Evolutionary conservation across 2,329 filamentous ascomycete species (phyloP), one percentile per base, ranked within the genome.

Genomic region (Hymenoscyphus scutula): DNA sequence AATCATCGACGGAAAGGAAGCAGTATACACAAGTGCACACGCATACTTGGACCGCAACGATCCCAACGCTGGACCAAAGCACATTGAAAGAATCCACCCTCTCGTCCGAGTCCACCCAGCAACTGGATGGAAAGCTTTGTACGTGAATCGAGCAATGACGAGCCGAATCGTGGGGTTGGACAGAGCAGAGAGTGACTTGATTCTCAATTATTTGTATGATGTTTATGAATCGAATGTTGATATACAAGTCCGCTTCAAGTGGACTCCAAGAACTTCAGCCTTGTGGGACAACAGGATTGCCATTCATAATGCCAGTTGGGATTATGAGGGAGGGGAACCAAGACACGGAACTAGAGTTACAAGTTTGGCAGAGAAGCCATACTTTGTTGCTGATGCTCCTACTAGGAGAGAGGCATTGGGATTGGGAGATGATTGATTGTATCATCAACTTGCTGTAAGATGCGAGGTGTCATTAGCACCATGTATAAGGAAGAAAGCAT

Each of bases 241-340:
- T 69, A 90, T 90, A 59, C 88, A 91, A 73, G 80, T 90, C 5
- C 81, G 88, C 0, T 91, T 90, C 77, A 84, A 81, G 70, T 91
- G 89, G 89, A 89, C 84, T 0, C 84, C 86, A 0, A 75, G 80
- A 29, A 89, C 87, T 0, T 87, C 83, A 58, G 89, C 86, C 0
- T 75, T 91, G 3, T 91, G 88, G 88, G 88, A 91, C 70, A 91
- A 91, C 68, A 79, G 85, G 45, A 88, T 90, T 63, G 90, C 89
- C 0, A 90, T 90, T 41, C 88, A 91, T 68, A 90, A 89, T 65
- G 88, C 88, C 0, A 87, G 84, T 69, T 91, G 87, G 87, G 88
- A 91, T 67, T 91, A 91, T 70, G 87, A 84, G 37, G 86, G 86
- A 1, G 80, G 77, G 23, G 79, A 90, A 71, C 86, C 88, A 0